A percentile compares a stretch with the other conserved stretches of the same genome.
phyloP scores from a whole-genome alignment of 179 eudicot genomes.

The Pouteria campechiana region DNA sequence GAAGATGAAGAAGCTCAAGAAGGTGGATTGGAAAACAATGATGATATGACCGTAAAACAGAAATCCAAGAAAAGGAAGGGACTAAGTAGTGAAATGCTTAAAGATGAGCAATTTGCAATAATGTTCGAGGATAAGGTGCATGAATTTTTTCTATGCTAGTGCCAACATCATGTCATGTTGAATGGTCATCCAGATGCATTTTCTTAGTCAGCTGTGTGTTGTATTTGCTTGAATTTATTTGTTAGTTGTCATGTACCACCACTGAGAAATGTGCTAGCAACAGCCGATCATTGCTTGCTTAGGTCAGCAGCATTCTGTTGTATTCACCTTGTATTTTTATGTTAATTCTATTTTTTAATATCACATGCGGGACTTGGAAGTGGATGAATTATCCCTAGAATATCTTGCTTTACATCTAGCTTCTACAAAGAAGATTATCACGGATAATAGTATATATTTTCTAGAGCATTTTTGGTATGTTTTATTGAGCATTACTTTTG shows the following conservation, averaged over 20 bases:
- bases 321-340: background rate
- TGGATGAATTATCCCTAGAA: slow-evolving; percentile 55
- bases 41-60: too few species aligned
- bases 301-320: background rate
- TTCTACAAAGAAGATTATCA: slow-evolving; percentile 25
- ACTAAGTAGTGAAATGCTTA: slow-evolving; percentile 34
- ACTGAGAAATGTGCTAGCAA: background rate
- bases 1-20: slow-evolving; percentile 52
- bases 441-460: too few species aligned
- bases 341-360: background rate
- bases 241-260: background rate
- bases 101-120: slow-evolving; percentile 50
- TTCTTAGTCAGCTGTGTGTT: background rate
- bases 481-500: too few species aligned
- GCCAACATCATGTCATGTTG: background rate
- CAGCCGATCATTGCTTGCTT: background rate
- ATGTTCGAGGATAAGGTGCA: slow-evolving; percentile 56
- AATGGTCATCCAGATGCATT: background rate
- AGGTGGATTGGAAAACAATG: too few species aligned
- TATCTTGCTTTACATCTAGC: slow-evolving; percentile 63
- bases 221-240: background rate
- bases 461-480: too few species aligned
- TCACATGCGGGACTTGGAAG: slow-evolving; percentile 47
- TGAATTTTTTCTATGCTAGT: background rate
- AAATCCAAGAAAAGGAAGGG: slow-evolving; percentile 64